phyloP scores from a whole-genome alignment of 768 basidiomycete genomes.

The Tricholoma bakamatsutake region DNA sequence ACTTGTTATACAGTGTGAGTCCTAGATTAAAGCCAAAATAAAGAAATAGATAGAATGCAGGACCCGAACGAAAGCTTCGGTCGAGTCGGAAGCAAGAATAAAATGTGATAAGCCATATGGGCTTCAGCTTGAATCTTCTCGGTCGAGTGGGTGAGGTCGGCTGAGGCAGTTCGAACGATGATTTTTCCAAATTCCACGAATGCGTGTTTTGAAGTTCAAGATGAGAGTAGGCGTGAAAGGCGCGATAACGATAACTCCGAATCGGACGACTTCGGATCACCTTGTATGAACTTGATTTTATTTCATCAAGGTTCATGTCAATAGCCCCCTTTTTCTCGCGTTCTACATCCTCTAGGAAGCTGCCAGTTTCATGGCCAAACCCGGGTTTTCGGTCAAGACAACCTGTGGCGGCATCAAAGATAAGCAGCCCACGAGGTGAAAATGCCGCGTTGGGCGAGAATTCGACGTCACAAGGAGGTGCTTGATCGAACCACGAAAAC shows the following conservation, averaged over 20 bases:
- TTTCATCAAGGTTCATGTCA: conserved; percentile 2
- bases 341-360: not conserved
- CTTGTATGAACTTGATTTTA: not conserved
- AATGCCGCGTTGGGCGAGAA: conserved; percentile 13
- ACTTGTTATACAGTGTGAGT: conserved; percentile 94
- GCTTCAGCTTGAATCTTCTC: conserved; percentile 4
- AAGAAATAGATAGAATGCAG: conserved; percentile 38
- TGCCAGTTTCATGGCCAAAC: not conserved
- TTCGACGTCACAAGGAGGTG: conserved; percentile 1
- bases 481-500: conserved; percentile 7
- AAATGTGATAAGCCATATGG: conserved; percentile 4
- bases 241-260: conserved; percentile 3
- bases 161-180: conserved; percentile 12
- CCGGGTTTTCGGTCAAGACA: not conserved
- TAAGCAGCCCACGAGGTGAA: not conserved
- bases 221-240: conserved; percentile 5
- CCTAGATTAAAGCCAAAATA: conserved; percentile 91
- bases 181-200: not conserved
- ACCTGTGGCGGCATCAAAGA: not conserved
- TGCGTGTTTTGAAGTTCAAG: not conserved
- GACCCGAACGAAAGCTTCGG: conserved; percentile 7
- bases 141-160: conserved; percentile 11
- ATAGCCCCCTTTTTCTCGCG: not conserved
- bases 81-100: conserved; percentile 4
- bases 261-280: conserved; percentile 8